Evolutionary conservation across 2,329 filamentous ascomycete genomes (phyloP).

Genomic region (Karstenula rhodostoma): DNA sequence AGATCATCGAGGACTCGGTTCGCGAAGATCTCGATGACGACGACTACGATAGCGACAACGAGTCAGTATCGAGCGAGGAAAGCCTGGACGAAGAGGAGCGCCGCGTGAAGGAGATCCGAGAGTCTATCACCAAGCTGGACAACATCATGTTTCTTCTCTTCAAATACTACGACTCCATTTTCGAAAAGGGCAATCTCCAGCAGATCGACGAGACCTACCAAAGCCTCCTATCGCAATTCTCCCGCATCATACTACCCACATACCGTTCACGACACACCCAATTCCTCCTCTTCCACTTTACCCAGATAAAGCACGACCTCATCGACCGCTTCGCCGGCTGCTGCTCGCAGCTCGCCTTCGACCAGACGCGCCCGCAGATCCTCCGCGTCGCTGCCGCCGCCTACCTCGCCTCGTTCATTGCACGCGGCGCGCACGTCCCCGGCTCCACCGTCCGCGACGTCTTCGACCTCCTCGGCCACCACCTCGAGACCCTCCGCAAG

Average conservation of each 20-base stretch:
- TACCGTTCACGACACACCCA: constrained; percentile 93
- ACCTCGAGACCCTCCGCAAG: constrained; percentile 77
- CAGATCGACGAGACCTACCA: constrained; percentile 78
- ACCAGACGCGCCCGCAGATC: constrained; percentile 69
- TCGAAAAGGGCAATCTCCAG: constrained; percentile 70
- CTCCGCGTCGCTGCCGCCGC: constrained; percentile 85
- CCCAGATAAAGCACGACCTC: constrained; percentile 79
- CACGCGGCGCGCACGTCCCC: constrained; percentile 83
- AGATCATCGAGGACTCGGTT: constrained; percentile 68
- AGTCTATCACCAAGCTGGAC: constrained; percentile 91
- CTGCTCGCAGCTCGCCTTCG: constrained; percentile 76
- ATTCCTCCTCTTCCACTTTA: constrained; percentile 95
- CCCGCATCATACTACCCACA: constrained; percentile 85
- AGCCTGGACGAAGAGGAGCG: constrained; percentile 64
- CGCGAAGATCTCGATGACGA: constrained; percentile 53
- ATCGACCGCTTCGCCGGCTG: constrained; percentile 84
- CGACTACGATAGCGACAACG: constrained; percentile 69
- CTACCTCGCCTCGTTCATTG: constrained; percentile 94
- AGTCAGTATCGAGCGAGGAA: constrained; percentile 74
- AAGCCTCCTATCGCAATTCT: constrained; percentile 84
- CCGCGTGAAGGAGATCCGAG: constrained; percentile 75
- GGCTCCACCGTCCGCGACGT: constrained; percentile 80
- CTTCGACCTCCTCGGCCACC: constrained; percentile 78
- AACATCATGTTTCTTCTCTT: constrained; percentile 89
- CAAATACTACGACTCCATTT: constrained; percentile 77